Evolutionary conservation across 192 early-diverging fungal genomes (phyloP).

Genomic region (Coemansia umbellata): DNA sequence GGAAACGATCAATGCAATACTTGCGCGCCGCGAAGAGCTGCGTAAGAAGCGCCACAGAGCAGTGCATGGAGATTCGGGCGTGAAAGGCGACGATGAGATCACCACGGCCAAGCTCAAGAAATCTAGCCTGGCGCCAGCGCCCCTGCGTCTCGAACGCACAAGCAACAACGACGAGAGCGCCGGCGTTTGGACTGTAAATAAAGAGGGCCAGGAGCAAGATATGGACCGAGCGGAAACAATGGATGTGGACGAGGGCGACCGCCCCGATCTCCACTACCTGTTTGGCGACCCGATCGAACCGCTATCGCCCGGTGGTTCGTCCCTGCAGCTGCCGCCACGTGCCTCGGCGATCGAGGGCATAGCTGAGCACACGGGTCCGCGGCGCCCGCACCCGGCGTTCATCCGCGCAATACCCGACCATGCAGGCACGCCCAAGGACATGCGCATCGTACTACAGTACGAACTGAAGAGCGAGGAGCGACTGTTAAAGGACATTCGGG

Average conservation of each 20-base stretch:
- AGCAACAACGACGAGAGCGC: background rate
- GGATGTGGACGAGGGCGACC: conserved; percentile 39
- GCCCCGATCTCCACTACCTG: conserved; percentile 41
- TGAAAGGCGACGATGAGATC: background rate
- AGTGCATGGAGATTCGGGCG: background rate
- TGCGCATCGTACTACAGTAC: conserved; percentile 44
- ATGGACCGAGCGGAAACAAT: conserved; percentile 12
- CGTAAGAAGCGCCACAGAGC: conserved; percentile 10
- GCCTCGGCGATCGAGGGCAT: conserved; percentile 7
- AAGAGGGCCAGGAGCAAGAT: conserved; percentile 1
- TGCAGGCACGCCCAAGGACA: conserved; percentile 16
- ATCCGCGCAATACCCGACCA: conserved; percentile 13
- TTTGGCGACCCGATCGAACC: conserved; percentile 39
- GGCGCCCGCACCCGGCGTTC: conserved; percentile 18
- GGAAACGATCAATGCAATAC: conserved; percentile 39
- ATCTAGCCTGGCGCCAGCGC: conserved; percentile 43
- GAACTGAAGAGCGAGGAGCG: conserved; percentile 42
- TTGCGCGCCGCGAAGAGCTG: conserved; percentile 38
- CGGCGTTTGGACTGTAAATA: background rate
- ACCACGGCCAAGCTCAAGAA: conserved; percentile 36
- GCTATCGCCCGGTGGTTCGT: conserved; percentile 12
- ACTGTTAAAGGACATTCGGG: conserved; percentile 35
- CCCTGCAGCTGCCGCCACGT: conserved; percentile 17
- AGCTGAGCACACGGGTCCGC: background rate
- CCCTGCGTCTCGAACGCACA: conserved; percentile 12